Evolutionary conservation across 1,284 basidiomycete species (phyloP), one percentile per base, ranked within the genome.

Genomic region (Earliella scabrosa): DNA sequence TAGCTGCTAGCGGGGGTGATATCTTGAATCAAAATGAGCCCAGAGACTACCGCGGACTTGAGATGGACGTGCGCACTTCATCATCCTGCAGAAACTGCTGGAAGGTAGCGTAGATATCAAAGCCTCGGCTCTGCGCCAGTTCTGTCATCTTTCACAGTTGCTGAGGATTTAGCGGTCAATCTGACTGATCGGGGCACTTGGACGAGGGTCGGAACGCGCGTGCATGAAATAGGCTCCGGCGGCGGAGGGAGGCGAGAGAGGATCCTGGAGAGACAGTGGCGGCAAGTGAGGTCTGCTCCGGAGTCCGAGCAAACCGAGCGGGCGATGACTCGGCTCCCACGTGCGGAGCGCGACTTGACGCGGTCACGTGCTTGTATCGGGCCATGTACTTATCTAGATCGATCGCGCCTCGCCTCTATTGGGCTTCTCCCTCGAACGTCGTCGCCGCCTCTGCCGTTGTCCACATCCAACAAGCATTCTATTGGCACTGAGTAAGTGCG

Each of bases 1-100:
- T 91, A 8, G 95, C 93, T 14, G 93, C 95, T 40, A 96, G 78
- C 1, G 94, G 94, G n/a, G 87, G 85, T 0, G 94, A 90, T 56
- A 94, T 83, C 85, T 94, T 68, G 32, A 21, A 23, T n/a, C 27
- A 24, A 36, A 5, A 35, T 61, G n/a, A 61, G 59, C 51, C 24
- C 9, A 16, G 18, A 35, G n/a, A 39, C 32, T 20, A 45, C 18
- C 29, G 13, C 7, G 20, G n/a, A 14, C 14, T n/a, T n/a, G 45
- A 24, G 20, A 49, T 26, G 29, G 40, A 45, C 38, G 45, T 50
- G 59, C 76, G 59, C 66, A 88, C 88, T 74, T 88, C 69, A 43
- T 85, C 77, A 69, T 91, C 71, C 43, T 75, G 67, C 40, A 90
- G 77, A 56, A 84, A 79, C 58, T 74, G 72, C 58, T 78, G 74